Evolutionary conservation across 75 land plant genomes (phyloP).

Genomic region (Larix kaempferi): DNA sequence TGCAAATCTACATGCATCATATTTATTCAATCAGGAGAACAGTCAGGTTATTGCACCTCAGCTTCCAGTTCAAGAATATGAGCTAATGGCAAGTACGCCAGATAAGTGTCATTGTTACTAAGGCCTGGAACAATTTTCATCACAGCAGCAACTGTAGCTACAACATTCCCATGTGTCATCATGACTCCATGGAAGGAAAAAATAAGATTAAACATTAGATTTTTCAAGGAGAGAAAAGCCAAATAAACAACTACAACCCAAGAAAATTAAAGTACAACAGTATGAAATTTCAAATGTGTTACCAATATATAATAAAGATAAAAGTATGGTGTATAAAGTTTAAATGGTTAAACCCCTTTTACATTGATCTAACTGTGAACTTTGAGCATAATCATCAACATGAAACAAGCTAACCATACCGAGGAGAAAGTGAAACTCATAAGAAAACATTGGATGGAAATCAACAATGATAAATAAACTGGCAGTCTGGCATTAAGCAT

Average conservation of each 20-base stretch:
- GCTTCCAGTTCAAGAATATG: conserved; percentile 94
- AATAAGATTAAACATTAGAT: neutral
- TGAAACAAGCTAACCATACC: neutral
- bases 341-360: neutral
- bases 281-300: neutral
- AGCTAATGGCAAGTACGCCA: conserved; percentile 93
- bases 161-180: conserved; percentile 93
- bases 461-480: neutral
- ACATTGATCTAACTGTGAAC: neutral
- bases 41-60: conserved; percentile 51
- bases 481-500: neutral
- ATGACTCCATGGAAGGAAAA: conserved; percentile 74
- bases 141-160: conserved; percentile 87
- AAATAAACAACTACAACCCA: neutral
- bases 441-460: neutral
- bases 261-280: neutral
- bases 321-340: neutral
- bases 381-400: no score
- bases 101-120: conserved; percentile 54
- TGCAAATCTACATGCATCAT: neutral
- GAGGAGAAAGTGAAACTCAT: neutral
- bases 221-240: neutral
- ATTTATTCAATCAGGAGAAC: neutral
- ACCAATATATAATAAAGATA: neutral
- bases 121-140: conserved; percentile 74